These are phyloP conservation scores for Isabelozyma gotoi DNA, from an alignment of 805 yeast species.

Conservation along the genomic window DNA sequence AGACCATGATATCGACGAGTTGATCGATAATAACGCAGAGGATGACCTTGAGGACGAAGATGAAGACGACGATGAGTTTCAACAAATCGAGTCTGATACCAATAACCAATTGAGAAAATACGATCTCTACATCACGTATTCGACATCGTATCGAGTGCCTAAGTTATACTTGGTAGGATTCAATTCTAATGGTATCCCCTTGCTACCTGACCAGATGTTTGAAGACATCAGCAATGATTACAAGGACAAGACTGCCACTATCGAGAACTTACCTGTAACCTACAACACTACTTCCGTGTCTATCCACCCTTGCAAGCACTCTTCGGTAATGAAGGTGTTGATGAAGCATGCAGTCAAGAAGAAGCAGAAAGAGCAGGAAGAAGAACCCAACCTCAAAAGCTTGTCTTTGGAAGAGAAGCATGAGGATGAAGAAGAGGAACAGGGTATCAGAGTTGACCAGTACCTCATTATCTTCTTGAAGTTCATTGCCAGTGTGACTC, in stretches of 20 bases:
- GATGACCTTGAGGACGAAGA: conserved; percentile 25
- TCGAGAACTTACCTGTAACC: conserved; percentile 86
- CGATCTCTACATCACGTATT: conserved; percentile 87
- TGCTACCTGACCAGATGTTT: conserved; percentile 87
- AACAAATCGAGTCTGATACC: conserved; percentile 24
- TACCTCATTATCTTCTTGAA: conserved; percentile 86
- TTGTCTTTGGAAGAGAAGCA: conserved; percentile 12
- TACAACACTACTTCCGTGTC: conserved; percentile 77
- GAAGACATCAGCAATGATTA: conserved; percentile 92
- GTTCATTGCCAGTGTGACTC: conserved; percentile 95
- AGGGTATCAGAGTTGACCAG: conserved; percentile 77
- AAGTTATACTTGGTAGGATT: conserved; percentile 90
- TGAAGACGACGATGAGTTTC: conserved; percentile 32
- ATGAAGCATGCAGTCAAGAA: conserved; percentile 69
- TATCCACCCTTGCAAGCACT: conserved; percentile 95
- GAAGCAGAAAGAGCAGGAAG: conserved; percentile 28
- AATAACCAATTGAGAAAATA: conserved; percentile 60
- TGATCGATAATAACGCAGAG: conserved; percentile 43
- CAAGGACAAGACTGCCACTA: conserved; percentile 93
- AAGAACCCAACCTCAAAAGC: conserved; percentile 6
- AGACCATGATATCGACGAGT: conserved; percentile 46
- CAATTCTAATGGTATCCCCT: conserved; percentile 78
- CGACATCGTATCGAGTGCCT: conserved; percentile 94
- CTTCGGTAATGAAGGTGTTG: conserved; percentile 88
- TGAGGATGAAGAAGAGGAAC: conserved; percentile 28